A percentile compares a stretch with the other conserved stretches of the same genome.
phyloP scores from a whole-genome alignment of 306 rosid species.

The Inga leiocalycina region DNA sequence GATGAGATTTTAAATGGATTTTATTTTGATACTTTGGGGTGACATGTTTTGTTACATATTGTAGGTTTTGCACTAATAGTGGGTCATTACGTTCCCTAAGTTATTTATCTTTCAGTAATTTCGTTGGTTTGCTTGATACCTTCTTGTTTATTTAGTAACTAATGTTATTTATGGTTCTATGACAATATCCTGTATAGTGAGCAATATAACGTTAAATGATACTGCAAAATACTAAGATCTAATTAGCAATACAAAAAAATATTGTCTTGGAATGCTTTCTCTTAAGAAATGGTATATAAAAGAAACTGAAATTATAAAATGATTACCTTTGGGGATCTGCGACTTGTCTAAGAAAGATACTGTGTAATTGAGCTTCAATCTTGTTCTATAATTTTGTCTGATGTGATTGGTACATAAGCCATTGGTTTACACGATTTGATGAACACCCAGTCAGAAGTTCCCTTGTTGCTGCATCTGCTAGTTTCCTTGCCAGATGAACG shows the following conservation, averaged over 20 bases:
- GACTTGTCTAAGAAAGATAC: conserved; percentile 6
- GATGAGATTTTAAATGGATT: not conserved
- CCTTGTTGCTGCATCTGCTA: too few relatives aligned
- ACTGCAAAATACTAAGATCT: not conserved
- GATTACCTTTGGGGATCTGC: not conserved
- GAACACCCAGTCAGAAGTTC: too few relatives aligned
- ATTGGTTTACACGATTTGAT: too few relatives aligned
- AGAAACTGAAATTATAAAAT: conserved; percentile 1
- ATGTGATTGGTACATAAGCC: conserved; percentile 21
- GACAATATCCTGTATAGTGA: not conserved
- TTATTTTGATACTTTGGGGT: not conserved
- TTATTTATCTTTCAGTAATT: not conserved
- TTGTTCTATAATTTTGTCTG: not conserved
- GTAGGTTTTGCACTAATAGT: not conserved
- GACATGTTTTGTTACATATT: not conserved
- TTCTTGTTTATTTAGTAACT: not conserved
- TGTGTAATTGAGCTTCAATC: conserved; percentile 3
- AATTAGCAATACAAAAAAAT: not conserved
- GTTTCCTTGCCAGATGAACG: too few relatives aligned
- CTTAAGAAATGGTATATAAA: not conserved
- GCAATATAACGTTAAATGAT: not conserved
- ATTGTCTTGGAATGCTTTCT: conserved; percentile 3
- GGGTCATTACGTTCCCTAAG: not conserved
- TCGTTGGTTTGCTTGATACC: not conserved
- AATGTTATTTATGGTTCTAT: not conserved